These are phyloP conservation scores for Fusarium oligoseptatum DNA, from an alignment of 2,329 filamentous ascomycete species.

Conservation along the genomic window DNA sequence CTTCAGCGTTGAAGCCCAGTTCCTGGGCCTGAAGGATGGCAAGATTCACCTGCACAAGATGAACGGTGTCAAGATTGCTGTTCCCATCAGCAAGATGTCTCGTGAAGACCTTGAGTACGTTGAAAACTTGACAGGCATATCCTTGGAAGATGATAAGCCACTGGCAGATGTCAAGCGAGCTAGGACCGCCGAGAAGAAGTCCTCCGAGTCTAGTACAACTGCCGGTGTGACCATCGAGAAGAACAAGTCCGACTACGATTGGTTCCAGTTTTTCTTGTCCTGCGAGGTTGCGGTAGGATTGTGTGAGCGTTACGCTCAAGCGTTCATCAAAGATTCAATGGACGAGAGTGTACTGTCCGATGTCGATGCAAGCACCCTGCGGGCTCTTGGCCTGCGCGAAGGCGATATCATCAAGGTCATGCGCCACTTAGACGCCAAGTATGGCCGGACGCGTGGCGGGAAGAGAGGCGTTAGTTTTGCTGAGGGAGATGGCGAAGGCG, in stretches of 20 bases:
- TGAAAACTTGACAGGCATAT: slow-evolving; percentile 86
- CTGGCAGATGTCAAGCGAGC: slow-evolving; percentile 83
- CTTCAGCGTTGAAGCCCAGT: slow-evolving; percentile 97
- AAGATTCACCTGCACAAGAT: slow-evolving; percentile 98
- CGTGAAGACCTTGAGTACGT: slow-evolving; percentile 95
- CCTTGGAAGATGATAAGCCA: slow-evolving; percentile 94
- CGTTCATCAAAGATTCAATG: slow-evolving; percentile 93
- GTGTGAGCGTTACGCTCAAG: slow-evolving; percentile 93
- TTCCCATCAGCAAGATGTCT: slow-evolving; percentile 96
- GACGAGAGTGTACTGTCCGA: slow-evolving; percentile 93
- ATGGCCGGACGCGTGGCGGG: slow-evolving; percentile 66
- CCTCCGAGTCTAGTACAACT: slow-evolving; percentile 43
- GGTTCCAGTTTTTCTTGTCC: slow-evolving; percentile 98
- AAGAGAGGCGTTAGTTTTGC: slow-evolving; percentile 53
- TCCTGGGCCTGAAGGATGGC: slow-evolving; percentile 91
- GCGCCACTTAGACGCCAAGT: slow-evolving; percentile 87
- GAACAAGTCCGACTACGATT: slow-evolving; percentile 85
- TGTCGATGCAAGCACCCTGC: slow-evolving; percentile 84
- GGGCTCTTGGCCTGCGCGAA: slow-evolving; percentile 92
- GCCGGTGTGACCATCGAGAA: slow-evolving; percentile 75
- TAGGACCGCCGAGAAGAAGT: slow-evolving; percentile 50
- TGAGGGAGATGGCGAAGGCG: slow-evolving; percentile 71
- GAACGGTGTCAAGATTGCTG: slow-evolving; percentile 98
- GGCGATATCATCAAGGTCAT: slow-evolving; percentile 97
- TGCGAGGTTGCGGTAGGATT: slow-evolving; percentile 93